Conservation (phyloP, 768 basidiomycete species). For the Austroboletus eburneus region DNA sequence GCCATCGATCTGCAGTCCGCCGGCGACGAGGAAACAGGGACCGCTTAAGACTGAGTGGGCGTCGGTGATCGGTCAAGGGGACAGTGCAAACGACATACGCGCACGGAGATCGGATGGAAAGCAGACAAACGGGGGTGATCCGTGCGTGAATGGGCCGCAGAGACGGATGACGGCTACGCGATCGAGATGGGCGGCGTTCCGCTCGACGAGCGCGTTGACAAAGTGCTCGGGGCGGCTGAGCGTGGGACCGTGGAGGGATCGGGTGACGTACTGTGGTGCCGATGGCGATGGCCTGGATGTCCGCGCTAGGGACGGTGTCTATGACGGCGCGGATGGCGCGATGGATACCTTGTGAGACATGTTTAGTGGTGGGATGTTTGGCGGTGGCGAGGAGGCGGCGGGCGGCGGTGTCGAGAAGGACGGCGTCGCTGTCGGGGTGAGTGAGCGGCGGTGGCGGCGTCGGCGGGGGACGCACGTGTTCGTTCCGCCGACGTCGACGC, state of each 20-base stretch:
- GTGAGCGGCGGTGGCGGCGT: neutral
- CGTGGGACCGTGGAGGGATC: too few species aligned
- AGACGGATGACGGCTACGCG: conserved; percentile 63
- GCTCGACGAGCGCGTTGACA: conserved; percentile 58
- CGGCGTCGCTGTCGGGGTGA: conserved; percentile 27
- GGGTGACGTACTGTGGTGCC: conserved; percentile 49
- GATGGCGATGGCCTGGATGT: conserved; percentile 50
- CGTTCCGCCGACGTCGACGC: conserved; percentile 34
- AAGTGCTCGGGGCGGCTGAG: conserved; percentile 37
- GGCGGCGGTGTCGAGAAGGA: conserved; percentile 18
- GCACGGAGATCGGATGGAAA: conserved; percentile 38
- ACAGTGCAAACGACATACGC: conserved; percentile 26
- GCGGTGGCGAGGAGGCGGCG: conserved; percentile 25
- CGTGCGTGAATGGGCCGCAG: conserved; percentile 55
- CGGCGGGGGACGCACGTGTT: conserved; percentile 25
- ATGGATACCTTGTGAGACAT: conserved; percentile 58
- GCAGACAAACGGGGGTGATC: conserved; percentile 53
- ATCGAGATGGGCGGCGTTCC: conserved; percentile 47
- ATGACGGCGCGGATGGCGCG: conserved; percentile 45
- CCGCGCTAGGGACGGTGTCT: conserved; percentile 30
- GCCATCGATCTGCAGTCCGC: conserved; percentile 45
- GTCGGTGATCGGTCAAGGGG: neutral
- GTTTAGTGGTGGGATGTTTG: conserved; percentile 53
- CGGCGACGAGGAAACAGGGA: conserved; percentile 34
- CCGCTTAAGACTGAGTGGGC: conserved; percentile 23